These are phyloP conservation scores for Fusarium nematophilum DNA, from an alignment of 2,329 filamentous ascomycete genomes.

Conservation along the genomic window DNA sequence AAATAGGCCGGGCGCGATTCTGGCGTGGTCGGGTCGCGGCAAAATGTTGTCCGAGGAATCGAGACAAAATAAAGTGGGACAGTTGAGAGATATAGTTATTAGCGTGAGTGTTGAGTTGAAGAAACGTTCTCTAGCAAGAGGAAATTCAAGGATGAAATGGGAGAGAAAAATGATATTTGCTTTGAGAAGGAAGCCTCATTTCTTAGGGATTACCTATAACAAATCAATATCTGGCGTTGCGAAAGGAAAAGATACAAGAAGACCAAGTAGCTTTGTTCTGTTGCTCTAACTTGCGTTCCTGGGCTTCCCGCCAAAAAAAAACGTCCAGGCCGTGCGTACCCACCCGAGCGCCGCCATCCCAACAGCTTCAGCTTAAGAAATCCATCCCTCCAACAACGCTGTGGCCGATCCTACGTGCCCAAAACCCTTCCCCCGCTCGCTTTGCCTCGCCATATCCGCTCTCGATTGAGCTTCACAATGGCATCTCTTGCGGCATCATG, in stretches of 20 bases:
- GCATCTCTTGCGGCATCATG: conserved; percentile 74
- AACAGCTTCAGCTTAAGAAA: conserved; percentile 47
- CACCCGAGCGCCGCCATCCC: conserved; percentile 46
- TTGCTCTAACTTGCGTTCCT: conserved; percentile 3
- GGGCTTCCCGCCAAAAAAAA: conserved; percentile 48
- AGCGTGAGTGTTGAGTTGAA: neutral
- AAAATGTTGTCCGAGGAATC: conserved; percentile 29
- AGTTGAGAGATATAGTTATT: conserved; percentile 23
- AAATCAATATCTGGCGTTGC: neutral
- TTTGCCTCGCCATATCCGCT: conserved; percentile 33
- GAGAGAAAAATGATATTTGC: neutral
- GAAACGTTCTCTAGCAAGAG: neutral
- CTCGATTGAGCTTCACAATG: conserved; percentile 59
- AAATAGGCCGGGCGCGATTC: conserved; percentile 27
- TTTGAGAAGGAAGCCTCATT: neutral
- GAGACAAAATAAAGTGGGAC: conserved; percentile 23
- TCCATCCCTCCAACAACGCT: conserved; percentile 38
- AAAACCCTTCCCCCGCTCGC: conserved; percentile 26
- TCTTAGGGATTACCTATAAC: too few species aligned
- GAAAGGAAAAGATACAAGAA: neutral
- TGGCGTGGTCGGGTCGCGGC: conserved; percentile 33
- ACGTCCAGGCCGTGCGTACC: conserved; percentile 42
- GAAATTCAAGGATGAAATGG: neutral
- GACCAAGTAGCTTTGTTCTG: conserved; percentile 6
- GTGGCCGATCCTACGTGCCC: conserved; percentile 37